phyloP scores from a whole-genome alignment of 129 eudicot genomes.

The Flaveria sonorensis region DNA sequence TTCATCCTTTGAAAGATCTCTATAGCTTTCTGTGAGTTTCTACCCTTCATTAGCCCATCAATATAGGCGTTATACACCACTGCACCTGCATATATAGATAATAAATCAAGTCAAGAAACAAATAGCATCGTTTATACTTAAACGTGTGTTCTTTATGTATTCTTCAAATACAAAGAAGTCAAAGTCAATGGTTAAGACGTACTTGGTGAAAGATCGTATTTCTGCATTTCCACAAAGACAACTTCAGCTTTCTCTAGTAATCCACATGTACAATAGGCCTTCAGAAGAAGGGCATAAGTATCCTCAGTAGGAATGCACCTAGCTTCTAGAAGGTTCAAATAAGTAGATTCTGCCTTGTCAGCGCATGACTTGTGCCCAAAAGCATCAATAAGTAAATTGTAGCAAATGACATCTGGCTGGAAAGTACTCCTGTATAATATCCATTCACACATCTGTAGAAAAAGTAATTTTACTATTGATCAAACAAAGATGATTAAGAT shows the following conservation, averaged over 20 bases:
- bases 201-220: slow-evolving; percentile 68
- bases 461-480: slow-evolving; percentile 23
- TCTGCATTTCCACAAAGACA: slow-evolving; percentile 68
- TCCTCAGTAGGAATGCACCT: slow-evolving; percentile 88
- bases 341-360: slow-evolving; percentile 73
- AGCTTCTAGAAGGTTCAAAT: slow-evolving; percentile 73
- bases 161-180: background rate
- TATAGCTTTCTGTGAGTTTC: slow-evolving; percentile 64
- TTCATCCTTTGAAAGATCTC: slow-evolving; percentile 85
- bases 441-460: slow-evolving; percentile 88
- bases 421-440: slow-evolving; percentile 74
- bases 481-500: slow-evolving; percentile 23
- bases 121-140: background rate
- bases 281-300: slow-evolving; percentile 81
- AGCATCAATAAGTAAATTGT: slow-evolving; percentile 88
- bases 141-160: background rate
- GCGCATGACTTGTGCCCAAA: slow-evolving; percentile 60
- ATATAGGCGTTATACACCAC: slow-evolving; percentile 81
- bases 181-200: slow-evolving; percentile 34
- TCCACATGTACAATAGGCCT: slow-evolving; percentile 72
- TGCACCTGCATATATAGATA: slow-evolving; percentile 49
- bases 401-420: slow-evolving; percentile 81
- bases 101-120: background rate
- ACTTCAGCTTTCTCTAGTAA: slow-evolving; percentile 82
- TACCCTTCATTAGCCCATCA: slow-evolving; percentile 70